A percentile compares a stretch with the other conserved stretches of the same genome.
phyloP scores from a whole-genome alignment of 2,329 filamentous ascomycete genomes.

The Metarhizium humberi region DNA sequence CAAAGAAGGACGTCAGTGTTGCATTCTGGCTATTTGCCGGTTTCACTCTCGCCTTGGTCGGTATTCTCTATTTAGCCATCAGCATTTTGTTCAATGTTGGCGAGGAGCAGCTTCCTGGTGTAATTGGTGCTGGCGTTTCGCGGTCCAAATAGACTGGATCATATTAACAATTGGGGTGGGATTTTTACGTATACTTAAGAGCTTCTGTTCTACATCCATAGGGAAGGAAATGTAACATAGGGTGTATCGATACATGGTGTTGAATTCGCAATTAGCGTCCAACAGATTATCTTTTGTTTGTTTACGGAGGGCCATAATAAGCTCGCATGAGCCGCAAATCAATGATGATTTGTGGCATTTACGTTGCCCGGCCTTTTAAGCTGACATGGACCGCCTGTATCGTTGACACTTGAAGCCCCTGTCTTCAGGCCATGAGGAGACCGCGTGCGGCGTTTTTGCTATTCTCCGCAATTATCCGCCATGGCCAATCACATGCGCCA shows the following conservation, averaged over 20 bases:
- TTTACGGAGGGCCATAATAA: neutral
- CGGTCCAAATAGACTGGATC: constrained; percentile 44
- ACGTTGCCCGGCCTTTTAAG: neutral
- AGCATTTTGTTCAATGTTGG: constrained; percentile 76
- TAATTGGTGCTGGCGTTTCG: constrained; percentile 91
- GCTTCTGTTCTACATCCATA: neutral
- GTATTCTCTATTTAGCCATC: constrained; percentile 60
- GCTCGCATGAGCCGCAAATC: neutral
- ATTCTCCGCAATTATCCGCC: constrained; percentile 1
- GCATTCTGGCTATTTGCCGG: constrained; percentile 81
- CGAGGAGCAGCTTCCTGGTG: constrained; percentile 78
- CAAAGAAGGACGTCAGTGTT: constrained; percentile 83
- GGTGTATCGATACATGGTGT: constrained; percentile 7
- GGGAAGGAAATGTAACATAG: constrained; percentile 5
- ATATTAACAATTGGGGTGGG: neutral
- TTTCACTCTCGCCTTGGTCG: constrained; percentile 61
- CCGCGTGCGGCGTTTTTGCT: constrained; percentile 3
- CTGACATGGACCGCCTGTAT: no score
- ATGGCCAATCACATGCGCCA: constrained; percentile 7
- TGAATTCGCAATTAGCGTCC: neutral
- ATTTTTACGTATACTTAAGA: constrained; percentile 8
- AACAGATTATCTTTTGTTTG: neutral
- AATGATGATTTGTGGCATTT: neutral
- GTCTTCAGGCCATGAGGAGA: neutral
- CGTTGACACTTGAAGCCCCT: no score